Conservation (phyloP, 768 basidiomycete species). For the Mycena filopes region DNA sequence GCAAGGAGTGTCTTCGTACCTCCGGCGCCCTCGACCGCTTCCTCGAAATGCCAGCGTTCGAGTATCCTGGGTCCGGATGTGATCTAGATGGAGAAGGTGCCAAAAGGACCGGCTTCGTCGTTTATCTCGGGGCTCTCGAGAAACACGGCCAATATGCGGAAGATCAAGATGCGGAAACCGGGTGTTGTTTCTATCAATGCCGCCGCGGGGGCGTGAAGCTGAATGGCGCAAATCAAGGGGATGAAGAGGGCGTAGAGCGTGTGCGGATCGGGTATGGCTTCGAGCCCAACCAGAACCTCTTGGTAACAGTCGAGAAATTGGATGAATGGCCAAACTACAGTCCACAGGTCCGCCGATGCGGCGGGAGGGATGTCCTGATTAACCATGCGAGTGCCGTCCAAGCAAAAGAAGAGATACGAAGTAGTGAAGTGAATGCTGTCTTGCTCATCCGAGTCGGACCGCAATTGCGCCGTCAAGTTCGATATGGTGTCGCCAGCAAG, state of each 20-base stretch:
- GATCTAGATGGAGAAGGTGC: neutral
- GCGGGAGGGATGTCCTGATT: no score
- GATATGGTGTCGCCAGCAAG: no score
- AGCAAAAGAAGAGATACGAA: no score
- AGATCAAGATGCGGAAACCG: neutral
- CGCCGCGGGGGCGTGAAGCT: no score
- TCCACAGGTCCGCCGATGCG: neutral
- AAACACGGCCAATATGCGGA: neutral
- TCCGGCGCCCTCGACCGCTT: neutral
- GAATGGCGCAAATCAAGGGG: neutral
- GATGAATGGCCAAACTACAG: neutral
- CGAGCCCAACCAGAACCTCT: neutral
- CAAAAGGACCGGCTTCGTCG: neutral
- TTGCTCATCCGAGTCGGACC: no score
- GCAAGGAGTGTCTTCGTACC: neutral
- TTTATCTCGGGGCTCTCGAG: neutral
- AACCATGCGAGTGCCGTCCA: no score
- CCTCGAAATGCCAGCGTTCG: neutral
- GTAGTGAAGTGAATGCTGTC: no score
- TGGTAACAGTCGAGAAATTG: neutral
- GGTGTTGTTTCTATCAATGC: neutral
- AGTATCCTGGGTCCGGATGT: neutral
- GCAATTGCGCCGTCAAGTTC: no score
- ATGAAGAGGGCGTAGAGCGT: neutral
- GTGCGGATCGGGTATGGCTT: neutral